Percentiles rank a stretch among this genome's conserved stretches.
Evolutionary conservation across 352 stramenopile species (phyloP).

Genomic region (Pythium sukuiense): DNA sequence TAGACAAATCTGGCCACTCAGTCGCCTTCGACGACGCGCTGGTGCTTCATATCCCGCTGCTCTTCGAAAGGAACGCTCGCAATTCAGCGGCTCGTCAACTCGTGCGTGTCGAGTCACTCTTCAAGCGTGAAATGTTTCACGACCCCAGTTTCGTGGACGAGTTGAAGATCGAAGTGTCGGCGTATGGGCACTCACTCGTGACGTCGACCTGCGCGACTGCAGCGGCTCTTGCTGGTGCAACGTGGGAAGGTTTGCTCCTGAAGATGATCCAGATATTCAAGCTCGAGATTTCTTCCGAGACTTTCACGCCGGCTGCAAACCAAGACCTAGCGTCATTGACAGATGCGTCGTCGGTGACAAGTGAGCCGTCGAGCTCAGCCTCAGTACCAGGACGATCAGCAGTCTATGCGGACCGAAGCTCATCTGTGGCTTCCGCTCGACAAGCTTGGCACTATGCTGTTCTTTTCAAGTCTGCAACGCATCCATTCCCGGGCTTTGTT

Average conservation of each 20-base stretch:
- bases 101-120: constrained; percentile 39
- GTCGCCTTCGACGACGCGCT: constrained; percentile 48
- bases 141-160: constrained; percentile 47
- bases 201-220: constrained; percentile 27
- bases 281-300: constrained; percentile 3
- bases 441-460: constrained; percentile 79
- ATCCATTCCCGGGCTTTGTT: constrained; percentile 50
- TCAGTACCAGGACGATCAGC: constrained; percentile 10
- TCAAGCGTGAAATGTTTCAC: constrained; percentile 35
- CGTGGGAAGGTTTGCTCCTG: constrained; percentile 53
- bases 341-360: background rate
- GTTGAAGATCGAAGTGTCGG: constrained; percentile 53
- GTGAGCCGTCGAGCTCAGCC: background rate
- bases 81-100: constrained; percentile 30
- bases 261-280: constrained; percentile 58
- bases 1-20: constrained; percentile 30
- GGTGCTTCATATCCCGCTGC: constrained; percentile 38
- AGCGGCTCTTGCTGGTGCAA: constrained; percentile 33
- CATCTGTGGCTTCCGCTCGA: constrained; percentile 26
- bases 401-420: constrained; percentile 34
- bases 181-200: constrained; percentile 56
- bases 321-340: constrained; percentile 11
- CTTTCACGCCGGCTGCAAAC: constrained; percentile 9
- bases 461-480: constrained; percentile 58
- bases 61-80: constrained; percentile 35